Conservation (phyloP, 129 eudicot genomes). For the Helianthus annuus region DNA sequence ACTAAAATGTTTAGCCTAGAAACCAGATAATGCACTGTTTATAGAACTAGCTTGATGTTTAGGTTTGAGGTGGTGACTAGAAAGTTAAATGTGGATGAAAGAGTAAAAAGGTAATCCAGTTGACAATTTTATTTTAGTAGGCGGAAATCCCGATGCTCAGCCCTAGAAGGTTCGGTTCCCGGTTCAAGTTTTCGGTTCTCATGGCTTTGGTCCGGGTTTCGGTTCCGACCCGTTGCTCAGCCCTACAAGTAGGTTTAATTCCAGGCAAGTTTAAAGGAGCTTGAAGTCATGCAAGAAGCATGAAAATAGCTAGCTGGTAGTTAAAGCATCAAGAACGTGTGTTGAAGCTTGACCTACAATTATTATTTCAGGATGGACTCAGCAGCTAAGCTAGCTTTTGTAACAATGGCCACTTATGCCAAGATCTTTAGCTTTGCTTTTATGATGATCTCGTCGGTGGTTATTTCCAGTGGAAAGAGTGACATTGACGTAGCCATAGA, state of each 20-base stretch:
- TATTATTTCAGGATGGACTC: slow-evolving; percentile 13
- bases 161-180: too few relatives aligned
- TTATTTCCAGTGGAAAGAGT: slow-evolving; percentile 23
- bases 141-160: too few relatives aligned
- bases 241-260: slow-evolving; percentile 16
- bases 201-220: too few relatives aligned
- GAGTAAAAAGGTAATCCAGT: too few relatives aligned
- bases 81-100: too few relatives aligned
- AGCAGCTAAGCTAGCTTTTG: slow-evolving; percentile 2
- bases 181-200: too few relatives aligned
- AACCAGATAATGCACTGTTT: too few relatives aligned
- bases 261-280: slow-evolving; percentile 18
- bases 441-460: slow-evolving; percentile 25
- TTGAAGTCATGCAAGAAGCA: slow-evolving; percentile 48
- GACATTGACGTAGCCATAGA: slow-evolving; percentile 51
- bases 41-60: too few relatives aligned
- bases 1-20: too few relatives aligned
- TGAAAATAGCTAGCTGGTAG: slow-evolving; percentile 41
- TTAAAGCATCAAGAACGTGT: slow-evolving; percentile 56
- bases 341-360: slow-evolving; percentile 34
- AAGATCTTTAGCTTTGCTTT: slow-evolving; percentile 15
- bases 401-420: slow-evolving; percentile 24
- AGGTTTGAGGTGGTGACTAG: too few relatives aligned
- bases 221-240: too few relatives aligned
- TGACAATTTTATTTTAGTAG: too few relatives aligned